Evolutionary conservation across 2,329 filamentous ascomycete genomes (phyloP), one percentile per base, ranked within the genome.

Genomic region (Penicillium frequentans): DNA sequence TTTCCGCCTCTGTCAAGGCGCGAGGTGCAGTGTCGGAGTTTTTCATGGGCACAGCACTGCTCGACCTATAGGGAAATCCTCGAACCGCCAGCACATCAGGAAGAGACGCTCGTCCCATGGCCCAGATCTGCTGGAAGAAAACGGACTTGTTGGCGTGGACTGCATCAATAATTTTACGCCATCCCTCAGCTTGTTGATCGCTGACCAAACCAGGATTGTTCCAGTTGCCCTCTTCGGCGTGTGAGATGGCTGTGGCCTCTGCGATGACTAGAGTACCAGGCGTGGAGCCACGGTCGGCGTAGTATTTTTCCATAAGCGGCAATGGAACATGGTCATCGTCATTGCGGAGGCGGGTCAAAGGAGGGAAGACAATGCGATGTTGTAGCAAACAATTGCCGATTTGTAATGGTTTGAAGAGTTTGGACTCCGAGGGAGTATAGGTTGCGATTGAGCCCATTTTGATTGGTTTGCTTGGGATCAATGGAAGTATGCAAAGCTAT

Each of bases 51-150:
- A 54, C 52, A 29, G 43, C 44, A 39, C 52, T 49, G 21, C 44
- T 48, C 5, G 52, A 54, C n/a, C 52, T 37, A 35, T 54, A 54
- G 19, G 43, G 52, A 23, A 43, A 48, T 10, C 52, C 52, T 43
- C 52, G 52, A 24, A 26, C 9, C 14, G 52, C 44, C 33, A 54
- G 44, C 1, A 27, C 9, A 37, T 37, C 44, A 5, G 52, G 52
- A 16, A 29, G 24, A 7, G 52, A 48, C 14, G 52, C 52, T 26
- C 52, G 31, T n/a, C 52, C 52, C 52, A 54, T 54, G n/a, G 21
- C 52, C 52, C 52, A 54, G 29, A 54, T 39, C n/a, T 54, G 52
- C 10, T 54, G 52, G 44, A 54, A 54, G n/a, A 54, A 48, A 24
- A 54, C n/a, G 14, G 52, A 54, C 16, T 42, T 31, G 43, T 54